These are phyloP conservation scores for Globisporangium megalacanthum DNA, from an alignment of 352 stramenopile genomes.

Conservation along the genomic window DNA sequence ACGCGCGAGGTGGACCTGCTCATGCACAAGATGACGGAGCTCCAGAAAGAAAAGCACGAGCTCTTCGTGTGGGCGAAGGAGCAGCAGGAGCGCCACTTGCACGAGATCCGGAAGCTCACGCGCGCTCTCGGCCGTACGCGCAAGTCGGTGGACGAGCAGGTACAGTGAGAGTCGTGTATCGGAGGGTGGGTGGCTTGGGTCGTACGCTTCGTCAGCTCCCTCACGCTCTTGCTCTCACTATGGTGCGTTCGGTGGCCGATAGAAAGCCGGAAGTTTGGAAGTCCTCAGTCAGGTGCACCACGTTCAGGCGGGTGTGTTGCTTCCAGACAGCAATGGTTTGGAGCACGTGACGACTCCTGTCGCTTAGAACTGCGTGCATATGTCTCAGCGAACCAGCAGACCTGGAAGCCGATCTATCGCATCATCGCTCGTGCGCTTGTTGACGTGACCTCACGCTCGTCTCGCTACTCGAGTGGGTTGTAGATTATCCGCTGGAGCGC, in stretches of 20 bases:
- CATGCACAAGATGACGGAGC: constrained; percentile 52
- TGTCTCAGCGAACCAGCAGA: background rate
- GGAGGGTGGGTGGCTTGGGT: too few species aligned
- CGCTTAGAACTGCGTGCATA: background rate
- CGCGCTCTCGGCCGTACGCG: constrained; percentile 50
- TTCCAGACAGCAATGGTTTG: constrained; percentile 7
- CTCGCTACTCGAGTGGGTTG: constrained; percentile 72
- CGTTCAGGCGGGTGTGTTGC: constrained; percentile 29
- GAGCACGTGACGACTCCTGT: background rate
- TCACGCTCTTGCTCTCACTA: background rate
- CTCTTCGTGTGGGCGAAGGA: constrained; percentile 64
- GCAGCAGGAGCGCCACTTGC: constrained; percentile 65
- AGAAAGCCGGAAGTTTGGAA: constrained; percentile 34
- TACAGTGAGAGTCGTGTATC: constrained; percentile 7
- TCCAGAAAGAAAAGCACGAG: constrained; percentile 72
- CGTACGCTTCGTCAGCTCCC: background rate
- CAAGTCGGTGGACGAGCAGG: constrained; percentile 61
- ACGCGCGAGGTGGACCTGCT: constrained; percentile 67
- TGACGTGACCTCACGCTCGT: background rate
- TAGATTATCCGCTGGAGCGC: constrained; percentile 83
- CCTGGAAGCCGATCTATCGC: background rate
- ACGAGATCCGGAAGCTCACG: constrained; percentile 83
- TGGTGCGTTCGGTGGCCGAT: background rate
- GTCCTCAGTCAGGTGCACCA: constrained; percentile 35
- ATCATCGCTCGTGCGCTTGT: background rate